Conservation (phyloP, 306 rosid genomes). For the Malus asiatica region DNA sequence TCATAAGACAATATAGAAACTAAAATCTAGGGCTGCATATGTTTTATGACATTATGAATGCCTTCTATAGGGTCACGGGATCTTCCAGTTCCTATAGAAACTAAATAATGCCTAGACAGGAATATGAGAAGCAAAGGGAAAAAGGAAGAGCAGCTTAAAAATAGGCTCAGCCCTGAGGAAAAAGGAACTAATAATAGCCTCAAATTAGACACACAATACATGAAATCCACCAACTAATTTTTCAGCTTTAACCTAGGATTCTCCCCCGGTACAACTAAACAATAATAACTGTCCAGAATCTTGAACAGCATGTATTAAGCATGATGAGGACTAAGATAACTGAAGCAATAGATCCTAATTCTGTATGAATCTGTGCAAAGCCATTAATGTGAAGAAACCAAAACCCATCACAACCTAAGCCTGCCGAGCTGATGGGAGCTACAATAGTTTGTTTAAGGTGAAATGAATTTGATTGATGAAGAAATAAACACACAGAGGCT, state of each 20-base stretch:
- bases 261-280: not conserved
- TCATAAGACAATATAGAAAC: no score
- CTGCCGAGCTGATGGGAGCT: not conserved
- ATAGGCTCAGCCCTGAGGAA: no score
- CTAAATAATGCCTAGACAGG: no score
- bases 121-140: no score
- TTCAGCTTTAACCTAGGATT: not conserved
- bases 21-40: no score
- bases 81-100: no score
- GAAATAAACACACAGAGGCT: not conserved
- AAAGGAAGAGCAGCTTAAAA: no score
- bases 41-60: no score
- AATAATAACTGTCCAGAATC: not conserved
- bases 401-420: not conserved
- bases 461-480: not conserved
- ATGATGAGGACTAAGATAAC: not conserved
- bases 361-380: not conserved
- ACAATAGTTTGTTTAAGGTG: not conserved
- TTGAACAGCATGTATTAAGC: not conserved
- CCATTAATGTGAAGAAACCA: not conserved
- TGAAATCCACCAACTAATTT: no score
- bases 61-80: no score
- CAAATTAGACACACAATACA: no score
- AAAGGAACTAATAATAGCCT: no score
- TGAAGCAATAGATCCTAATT: not conserved